phyloP scores from a whole-genome alignment of 179 eudicot genomes.

The Vitellaria paradoxa region DNA sequence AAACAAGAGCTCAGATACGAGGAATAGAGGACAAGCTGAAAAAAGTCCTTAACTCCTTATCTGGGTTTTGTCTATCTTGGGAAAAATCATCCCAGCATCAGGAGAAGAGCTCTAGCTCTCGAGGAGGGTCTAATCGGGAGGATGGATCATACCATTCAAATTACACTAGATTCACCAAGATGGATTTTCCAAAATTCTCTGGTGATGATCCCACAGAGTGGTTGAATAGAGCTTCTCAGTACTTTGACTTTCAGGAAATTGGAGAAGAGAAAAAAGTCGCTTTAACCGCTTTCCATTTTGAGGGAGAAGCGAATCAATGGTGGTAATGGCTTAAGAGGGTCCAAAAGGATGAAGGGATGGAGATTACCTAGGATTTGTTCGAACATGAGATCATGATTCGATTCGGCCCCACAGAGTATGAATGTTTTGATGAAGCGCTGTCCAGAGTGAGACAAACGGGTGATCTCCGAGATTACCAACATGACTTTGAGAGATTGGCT shows the following conservation, averaged over 20 bases:
- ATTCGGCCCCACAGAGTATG: neutral
- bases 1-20: neutral
- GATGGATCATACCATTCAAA: neutral
- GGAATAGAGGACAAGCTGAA: too few species aligned
- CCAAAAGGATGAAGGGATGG: neutral
- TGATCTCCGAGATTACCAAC: neutral
- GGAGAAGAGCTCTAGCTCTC: neutral
- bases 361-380: neutral
- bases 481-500: neutral
- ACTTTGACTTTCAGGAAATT: neutral
- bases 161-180: neutral
- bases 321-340: neutral
- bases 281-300: neutral
- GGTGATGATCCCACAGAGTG: too few species aligned
- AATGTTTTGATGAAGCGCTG: neutral
- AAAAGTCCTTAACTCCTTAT: too few species aligned
- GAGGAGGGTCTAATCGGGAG: too few species aligned
- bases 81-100: neutral
- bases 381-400: neutral
- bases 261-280: neutral
- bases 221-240: neutral
- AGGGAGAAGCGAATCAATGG: slow-evolving; percentile 4
- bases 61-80: neutral
- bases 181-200: too few species aligned
- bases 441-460: neutral